Percentiles rank a stretch among this genome's conserved stretches.
phyloP scores from a whole-genome alignment of 768 basidiomycete genomes.

The Coprinopsis marcescibilis region DNA sequence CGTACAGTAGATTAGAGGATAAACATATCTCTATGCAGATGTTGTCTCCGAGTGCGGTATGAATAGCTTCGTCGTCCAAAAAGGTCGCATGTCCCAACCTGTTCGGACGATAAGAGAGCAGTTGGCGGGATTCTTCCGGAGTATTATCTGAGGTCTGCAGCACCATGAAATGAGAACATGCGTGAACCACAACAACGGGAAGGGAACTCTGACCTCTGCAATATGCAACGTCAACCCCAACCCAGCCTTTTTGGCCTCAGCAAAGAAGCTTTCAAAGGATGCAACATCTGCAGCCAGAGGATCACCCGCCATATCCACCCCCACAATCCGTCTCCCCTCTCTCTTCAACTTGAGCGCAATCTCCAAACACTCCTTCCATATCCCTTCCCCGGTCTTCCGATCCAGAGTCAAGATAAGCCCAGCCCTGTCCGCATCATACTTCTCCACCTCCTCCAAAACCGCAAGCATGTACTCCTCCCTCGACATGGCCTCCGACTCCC shows the following conservation, averaged over 20 bases:
- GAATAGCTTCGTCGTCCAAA: constrained; percentile 53
- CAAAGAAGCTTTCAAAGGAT: constrained; percentile 45
- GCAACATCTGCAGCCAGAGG: constrained; percentile 56
- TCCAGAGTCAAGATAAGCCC: constrained; percentile 76
- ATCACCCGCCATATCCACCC: constrained; percentile 78
- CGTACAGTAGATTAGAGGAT: constrained; percentile 70
- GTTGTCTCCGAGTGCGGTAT: constrained; percentile 45
- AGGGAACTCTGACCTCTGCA: constrained; percentile 54
- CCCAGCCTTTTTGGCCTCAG: constrained; percentile 50
- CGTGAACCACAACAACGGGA: background rate
- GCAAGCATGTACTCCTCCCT: constrained; percentile 54
- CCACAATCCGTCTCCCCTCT: constrained; percentile 61
- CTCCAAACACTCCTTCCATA: constrained; percentile 49
- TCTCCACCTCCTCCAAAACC: constrained; percentile 61
- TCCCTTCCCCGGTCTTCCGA: constrained; percentile 51
- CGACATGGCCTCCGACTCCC: constrained; percentile 51
- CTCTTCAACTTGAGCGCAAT: constrained; percentile 49
- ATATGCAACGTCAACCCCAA: constrained; percentile 77
- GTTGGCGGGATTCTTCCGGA: constrained; percentile 48
- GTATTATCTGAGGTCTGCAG: constrained; percentile 42
- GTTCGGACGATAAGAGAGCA: constrained; percentile 60
- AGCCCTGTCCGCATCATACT: constrained; percentile 43
- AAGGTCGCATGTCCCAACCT: constrained; percentile 82
- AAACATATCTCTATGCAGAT: constrained; percentile 78
- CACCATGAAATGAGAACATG: background rate